These are phyloP conservation scores for Citeromyces matritensis DNA, from an alignment of 805 yeast genomes.

Conservation along the genomic window DNA sequence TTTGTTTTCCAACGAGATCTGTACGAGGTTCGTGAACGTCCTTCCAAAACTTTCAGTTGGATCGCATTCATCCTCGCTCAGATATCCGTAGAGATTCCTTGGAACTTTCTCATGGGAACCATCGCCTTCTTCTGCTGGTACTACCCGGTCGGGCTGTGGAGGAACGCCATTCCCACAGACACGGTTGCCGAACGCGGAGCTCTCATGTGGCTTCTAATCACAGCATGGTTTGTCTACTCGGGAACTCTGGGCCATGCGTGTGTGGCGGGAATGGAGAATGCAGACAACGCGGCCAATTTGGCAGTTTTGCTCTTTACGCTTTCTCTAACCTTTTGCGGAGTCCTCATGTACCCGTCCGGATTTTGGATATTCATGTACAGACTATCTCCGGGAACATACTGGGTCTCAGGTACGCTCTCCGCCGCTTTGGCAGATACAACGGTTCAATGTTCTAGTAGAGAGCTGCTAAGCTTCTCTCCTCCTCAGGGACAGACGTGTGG, in stretches of 20 bases:
- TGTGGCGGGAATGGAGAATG: conserved; percentile 43
- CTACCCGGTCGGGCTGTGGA: conserved; percentile 57
- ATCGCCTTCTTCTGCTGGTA: conserved; percentile 50
- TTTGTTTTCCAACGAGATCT: conserved; percentile 47
- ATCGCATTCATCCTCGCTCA: conserved; percentile 44
- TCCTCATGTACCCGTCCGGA: conserved; percentile 41
- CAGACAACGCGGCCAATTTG: conserved; percentile 50
- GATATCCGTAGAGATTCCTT: conserved; percentile 51
- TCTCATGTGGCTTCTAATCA: conserved; percentile 21
- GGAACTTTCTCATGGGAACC: conserved; percentile 47
- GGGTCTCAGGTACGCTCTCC: conserved; percentile 37
- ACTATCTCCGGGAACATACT: conserved; percentile 54
- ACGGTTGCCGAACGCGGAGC: conserved; percentile 38
- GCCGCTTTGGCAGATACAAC: conserved; percentile 35
- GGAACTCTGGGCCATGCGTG: conserved; percentile 44
- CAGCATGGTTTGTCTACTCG: conserved; percentile 35
- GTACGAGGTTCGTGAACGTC: conserved; percentile 62
- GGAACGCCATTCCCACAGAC: conserved; percentile 35
- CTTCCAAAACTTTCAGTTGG: conserved; percentile 62
- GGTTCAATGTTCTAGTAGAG: conserved; percentile 31
- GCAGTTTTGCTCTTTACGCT: conserved; percentile 42
- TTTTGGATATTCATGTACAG: conserved; percentile 76
- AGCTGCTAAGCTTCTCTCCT: conserved; percentile 32
- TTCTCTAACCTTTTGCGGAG: conserved; percentile 68
- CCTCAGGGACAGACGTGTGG: conserved; percentile 44